Conservation (phyloP, 306 rosid genomes). For the Rosa rugosa region DNA sequence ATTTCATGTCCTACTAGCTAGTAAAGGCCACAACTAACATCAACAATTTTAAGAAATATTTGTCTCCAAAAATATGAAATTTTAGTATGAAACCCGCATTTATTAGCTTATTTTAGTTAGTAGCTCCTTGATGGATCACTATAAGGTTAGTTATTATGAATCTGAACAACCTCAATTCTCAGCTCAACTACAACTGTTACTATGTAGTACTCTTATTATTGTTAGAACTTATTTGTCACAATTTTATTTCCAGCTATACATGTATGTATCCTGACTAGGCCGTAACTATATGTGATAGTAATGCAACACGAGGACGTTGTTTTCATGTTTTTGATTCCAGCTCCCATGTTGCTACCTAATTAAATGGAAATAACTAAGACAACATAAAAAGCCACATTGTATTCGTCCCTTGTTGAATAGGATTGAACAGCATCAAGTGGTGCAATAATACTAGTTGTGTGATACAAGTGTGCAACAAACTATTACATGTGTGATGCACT, state of each 20-base stretch:
- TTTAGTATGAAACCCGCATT: background rate
- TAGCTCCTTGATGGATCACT: background rate
- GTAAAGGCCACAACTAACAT: background rate
- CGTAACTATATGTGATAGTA: background rate
- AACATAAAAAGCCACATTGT: background rate
- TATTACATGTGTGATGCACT: no score
- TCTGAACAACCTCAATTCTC: background rate
- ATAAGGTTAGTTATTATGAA: background rate
- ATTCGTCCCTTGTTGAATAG: background rate
- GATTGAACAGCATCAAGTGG: background rate
- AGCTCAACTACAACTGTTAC: background rate
- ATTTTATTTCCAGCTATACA: background rate
- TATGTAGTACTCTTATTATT: background rate
- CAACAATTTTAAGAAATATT: no score
- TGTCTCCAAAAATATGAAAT: background rate
- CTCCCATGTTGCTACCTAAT: background rate
- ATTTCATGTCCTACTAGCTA: background rate
- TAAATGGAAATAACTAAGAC: background rate
- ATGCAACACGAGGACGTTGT: background rate
- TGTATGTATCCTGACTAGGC: background rate
- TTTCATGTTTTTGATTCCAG: background rate
- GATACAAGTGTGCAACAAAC: background rate
- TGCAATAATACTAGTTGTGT: background rate
- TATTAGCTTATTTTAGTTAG: background rate
- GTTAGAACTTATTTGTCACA: no score